Percentiles rank a stretch among this genome's conserved stretches.
Evolutionary conservation across 139 green algal species (phyloP).

Genomic region (Closterium sp.): DNA sequence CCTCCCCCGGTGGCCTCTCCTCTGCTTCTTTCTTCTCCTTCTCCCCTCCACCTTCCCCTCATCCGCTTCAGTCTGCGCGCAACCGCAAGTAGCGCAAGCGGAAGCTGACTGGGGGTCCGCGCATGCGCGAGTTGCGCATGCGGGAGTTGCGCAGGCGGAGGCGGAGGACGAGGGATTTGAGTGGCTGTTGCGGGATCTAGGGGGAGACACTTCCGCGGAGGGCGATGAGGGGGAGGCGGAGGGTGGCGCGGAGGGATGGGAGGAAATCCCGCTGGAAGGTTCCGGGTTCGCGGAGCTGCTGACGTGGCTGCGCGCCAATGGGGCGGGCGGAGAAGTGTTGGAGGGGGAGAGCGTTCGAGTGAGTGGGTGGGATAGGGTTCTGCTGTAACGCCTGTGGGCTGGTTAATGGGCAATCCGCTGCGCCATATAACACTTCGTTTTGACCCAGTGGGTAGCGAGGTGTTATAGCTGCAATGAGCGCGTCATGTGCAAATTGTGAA

Average conservation of each 20-base stretch:
- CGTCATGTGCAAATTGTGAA: too few relatives aligned
- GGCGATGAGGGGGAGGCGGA: not conserved
- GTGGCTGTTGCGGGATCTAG: not conserved
- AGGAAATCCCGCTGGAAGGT: not conserved
- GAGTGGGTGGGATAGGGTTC: not conserved
- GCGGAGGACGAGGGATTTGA: not conserved
- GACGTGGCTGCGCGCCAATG: not conserved
- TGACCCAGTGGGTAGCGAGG: too few relatives aligned
- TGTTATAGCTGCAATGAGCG: too few relatives aligned
- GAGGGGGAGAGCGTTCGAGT: not conserved
- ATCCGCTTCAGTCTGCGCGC: not conserved
- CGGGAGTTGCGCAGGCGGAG: too few relatives aligned
- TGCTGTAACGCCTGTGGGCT: too few relatives aligned
- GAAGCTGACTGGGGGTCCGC: not conserved
- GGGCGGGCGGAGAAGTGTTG: not conserved
- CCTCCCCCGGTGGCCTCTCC: not conserved
- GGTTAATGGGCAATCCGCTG: too few relatives aligned
- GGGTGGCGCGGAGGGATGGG: not conserved
- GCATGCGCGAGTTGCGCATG: not conserved
- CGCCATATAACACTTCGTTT: too few relatives aligned
- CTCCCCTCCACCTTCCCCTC: not conserved
- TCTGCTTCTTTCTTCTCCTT: not conserved
- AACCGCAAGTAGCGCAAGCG: not conserved
- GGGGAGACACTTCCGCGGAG: not conserved
- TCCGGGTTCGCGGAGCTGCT: not conserved